These are phyloP conservation scores for Neurospora sp. DNA, from an alignment of 495 filamentous ascomycete species.

Conservation along the genomic window DNA sequence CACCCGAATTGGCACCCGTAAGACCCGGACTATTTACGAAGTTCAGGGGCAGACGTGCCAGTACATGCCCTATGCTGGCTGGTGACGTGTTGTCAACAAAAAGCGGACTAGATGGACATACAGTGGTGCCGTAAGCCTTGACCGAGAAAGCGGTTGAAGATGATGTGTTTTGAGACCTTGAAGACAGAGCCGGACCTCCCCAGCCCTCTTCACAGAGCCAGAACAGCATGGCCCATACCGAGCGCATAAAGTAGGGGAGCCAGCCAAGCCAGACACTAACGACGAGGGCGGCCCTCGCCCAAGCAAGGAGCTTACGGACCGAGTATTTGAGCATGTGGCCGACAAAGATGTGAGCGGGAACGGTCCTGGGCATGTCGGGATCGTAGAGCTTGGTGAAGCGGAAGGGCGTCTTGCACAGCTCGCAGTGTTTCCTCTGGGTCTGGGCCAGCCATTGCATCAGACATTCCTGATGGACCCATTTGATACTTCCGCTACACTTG, in stretches of 20 bases:
- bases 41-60: slow-evolving; percentile 17
- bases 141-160: slow-evolving; percentile 2
- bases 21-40: slow-evolving; percentile 16
- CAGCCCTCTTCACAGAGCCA: slow-evolving; percentile 93
- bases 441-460: slow-evolving; percentile 97
- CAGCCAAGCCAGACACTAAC: slow-evolving; percentile 77
- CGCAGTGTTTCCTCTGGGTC: slow-evolving; percentile 97
- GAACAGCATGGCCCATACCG: slow-evolving; percentile 84
- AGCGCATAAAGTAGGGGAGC: slow-evolving; percentile 83
- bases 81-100: slow-evolving; percentile 27
- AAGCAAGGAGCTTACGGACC: slow-evolving; percentile 58
- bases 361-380: slow-evolving; percentile 74
- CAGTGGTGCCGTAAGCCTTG: slow-evolving; percentile 14
- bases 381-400: slow-evolving; percentile 96
- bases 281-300: slow-evolving; percentile 69
- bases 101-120: slow-evolving; percentile 37
- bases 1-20: slow-evolving; percentile 9
- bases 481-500: slow-evolving; percentile 97
- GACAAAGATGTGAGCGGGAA: slow-evolving; percentile 72
- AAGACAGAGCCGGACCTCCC: slow-evolving; percentile 25
- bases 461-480: slow-evolving; percentile 94
- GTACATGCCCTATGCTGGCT: slow-evolving; percentile 19
- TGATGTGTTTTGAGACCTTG: background rate
- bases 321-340: slow-evolving; percentile 63
- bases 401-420: slow-evolving; percentile 97